Conservation (phyloP, 2,329 filamentous ascomycete species). For the Fusarium devonianum region DNA sequence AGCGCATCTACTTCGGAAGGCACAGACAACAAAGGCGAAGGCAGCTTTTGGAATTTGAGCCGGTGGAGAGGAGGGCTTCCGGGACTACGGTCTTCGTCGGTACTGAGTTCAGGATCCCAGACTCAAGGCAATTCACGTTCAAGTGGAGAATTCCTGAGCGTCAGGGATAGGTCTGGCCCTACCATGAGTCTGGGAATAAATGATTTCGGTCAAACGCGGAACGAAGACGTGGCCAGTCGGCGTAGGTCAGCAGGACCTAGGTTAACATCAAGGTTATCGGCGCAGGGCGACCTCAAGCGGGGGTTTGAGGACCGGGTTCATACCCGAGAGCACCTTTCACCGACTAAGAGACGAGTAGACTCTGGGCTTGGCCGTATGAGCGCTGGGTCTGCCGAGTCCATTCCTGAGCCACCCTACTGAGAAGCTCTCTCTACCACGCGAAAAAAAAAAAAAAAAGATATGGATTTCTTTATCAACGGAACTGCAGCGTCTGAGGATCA, state of each 20-base stretch:
- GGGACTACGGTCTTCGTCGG: conserved; percentile 43
- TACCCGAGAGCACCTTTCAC: conserved; percentile 23
- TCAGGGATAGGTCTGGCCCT: conserved; percentile 46
- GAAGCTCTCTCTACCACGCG: background rate
- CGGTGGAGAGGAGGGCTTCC: conserved; percentile 58
- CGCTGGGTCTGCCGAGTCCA: conserved; percentile 37
- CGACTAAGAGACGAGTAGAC: conserved; percentile 44
- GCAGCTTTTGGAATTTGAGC: conserved; percentile 64
- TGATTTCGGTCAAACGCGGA: conserved; percentile 40
- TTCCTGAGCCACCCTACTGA: conserved; percentile 10
- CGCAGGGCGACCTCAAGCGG: conserved; percentile 33
- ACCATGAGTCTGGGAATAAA: conserved; percentile 43
- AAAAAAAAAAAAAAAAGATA: conserved; percentile 14
- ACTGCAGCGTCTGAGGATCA: conserved; percentile 15
- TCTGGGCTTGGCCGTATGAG: conserved; percentile 46
- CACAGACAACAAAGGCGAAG: conserved; percentile 52
- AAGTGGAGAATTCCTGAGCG: conserved; percentile 37
- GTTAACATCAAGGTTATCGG: conserved; percentile 28
- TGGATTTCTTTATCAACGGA: conserved; percentile 15
- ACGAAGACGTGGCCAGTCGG: conserved; percentile 39
- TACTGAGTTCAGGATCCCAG: conserved; percentile 29
- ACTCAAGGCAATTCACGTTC: conserved; percentile 48
- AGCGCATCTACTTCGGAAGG: conserved; percentile 46
- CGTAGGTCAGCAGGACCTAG: conserved; percentile 43
- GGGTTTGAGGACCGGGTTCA: conserved; percentile 33